These are phyloP conservation scores for Candida oleophila DNA, from an alignment of 805 yeast genomes.

Conservation along the genomic window DNA sequence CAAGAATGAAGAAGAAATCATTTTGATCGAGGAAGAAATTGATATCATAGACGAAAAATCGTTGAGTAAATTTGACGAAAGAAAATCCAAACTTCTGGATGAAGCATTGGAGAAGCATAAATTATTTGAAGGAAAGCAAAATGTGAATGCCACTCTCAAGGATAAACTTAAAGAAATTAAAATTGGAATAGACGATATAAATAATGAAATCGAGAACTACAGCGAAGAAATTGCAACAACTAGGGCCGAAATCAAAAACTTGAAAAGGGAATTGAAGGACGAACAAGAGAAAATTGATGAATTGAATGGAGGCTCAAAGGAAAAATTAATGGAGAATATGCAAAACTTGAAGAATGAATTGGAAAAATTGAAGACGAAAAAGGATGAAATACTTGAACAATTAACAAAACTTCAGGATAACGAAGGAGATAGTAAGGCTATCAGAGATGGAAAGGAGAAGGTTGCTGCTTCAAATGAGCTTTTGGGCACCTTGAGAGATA, in stretches of 20 bases:
- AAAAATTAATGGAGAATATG: constrained; percentile 22
- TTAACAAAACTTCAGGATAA: constrained; percentile 6
- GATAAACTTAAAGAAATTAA: constrained; percentile 11
- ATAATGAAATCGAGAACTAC: constrained; percentile 19
- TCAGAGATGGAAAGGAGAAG: constrained; percentile 26
- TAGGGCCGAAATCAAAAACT: constrained; percentile 18
- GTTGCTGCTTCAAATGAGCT: constrained; percentile 8
- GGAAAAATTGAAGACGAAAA: constrained; percentile 19
- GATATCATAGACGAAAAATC: constrained; percentile 13
- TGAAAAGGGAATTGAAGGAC: constrained; percentile 19
- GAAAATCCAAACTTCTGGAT: constrained; percentile 13
- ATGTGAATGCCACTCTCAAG: constrained; percentile 7
- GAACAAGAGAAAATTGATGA: constrained; percentile 42
- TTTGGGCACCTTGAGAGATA: constrained; percentile 9
- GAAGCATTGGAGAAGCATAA: constrained; percentile 14
- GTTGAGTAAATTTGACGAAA: constrained; percentile 10
- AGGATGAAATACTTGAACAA: constrained; percentile 14
- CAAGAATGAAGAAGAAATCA: constrained; percentile 8
- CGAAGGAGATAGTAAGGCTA: constrained; percentile 14
- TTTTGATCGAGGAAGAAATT: constrained; percentile 20
- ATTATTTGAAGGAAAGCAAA: constrained; percentile 9
- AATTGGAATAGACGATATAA: constrained; percentile 15
- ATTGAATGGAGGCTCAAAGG: constrained; percentile 45
- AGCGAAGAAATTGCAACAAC: constrained; percentile 18
- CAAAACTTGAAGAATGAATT: constrained; percentile 17